Percentiles rank a stretch among this genome's conserved stretches.
Conservation (phyloP, 768 basidiomycete species). For the Leccinum arenicola region DNA sequence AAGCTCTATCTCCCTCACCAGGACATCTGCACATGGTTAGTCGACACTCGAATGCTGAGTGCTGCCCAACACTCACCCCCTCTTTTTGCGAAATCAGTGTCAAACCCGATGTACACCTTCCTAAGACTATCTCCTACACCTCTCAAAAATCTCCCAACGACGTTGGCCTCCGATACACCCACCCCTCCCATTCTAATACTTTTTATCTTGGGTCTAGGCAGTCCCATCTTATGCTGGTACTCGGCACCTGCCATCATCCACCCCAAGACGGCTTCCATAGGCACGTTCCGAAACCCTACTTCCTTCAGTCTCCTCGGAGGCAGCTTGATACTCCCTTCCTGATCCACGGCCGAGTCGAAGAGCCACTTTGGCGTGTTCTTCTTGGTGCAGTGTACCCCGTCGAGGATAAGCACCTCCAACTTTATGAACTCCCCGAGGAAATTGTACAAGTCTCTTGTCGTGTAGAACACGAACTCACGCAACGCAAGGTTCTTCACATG, state of each 20-base stretch:
- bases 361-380: slow-evolving; percentile 12
- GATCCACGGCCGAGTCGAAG: slow-evolving; percentile 7
- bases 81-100: slow-evolving; percentile 28
- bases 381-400: slow-evolving; percentile 28
- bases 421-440: slow-evolving; percentile 28
- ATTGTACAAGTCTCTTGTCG: slow-evolving; percentile 25
- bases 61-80: slow-evolving; percentile 23
- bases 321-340: slow-evolving; percentile 6
- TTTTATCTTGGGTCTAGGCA: slow-evolving; percentile 11
- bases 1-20: slow-evolving; percentile 29
- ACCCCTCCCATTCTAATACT: slow-evolving; percentile 30
- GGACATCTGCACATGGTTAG: slow-evolving; percentile 20
- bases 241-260: slow-evolving; percentile 26
- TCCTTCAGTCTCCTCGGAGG: slow-evolving; percentile 24
- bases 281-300: slow-evolving; percentile 26
- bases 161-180: slow-evolving; percentile 23
- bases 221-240: slow-evolving; percentile 11
- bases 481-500: slow-evolving; percentile 18
- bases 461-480: slow-evolving; percentile 25
- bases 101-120: slow-evolving; percentile 30
- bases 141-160: slow-evolving; percentile 27
- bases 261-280: slow-evolving; percentile 25
- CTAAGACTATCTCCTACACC: slow-evolving; percentile 19
- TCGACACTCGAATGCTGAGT: neutral
- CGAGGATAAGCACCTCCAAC: slow-evolving; percentile 28